Evolutionary conservation across 352 stramenopile genomes (phyloP), one percentile per base, ranked within the genome.

Genomic region (Achlya hypogyna): DNA sequence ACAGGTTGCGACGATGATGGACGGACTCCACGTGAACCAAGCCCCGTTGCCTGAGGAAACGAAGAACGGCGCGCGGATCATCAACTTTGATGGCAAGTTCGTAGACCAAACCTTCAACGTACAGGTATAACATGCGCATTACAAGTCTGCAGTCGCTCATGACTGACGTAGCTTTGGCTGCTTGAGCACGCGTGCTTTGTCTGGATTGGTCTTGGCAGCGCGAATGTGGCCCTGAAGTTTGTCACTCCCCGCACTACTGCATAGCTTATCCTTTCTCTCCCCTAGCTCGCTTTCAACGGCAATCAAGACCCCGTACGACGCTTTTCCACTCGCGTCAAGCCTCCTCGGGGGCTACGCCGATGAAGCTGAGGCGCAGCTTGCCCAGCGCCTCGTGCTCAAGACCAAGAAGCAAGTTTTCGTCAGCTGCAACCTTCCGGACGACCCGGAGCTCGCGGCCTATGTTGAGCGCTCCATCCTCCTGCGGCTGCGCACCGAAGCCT

Each of bases 351-450:
- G 82, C 5, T 67, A 74, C 1, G 76, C 79, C 0, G 81, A 90
- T 71, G 84, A 88, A 74, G 78, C 87, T 53, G 84, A 91, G 63
- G 81, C 89, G 65, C 84, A 93, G 70, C 89, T 93, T 63, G 84
- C 81, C 14, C 84, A 93, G 66, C 73, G 82, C 35, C 73, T 93
- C 18, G 81, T 82, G 49, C 71, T 76, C 23, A 78, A 81, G 34
- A 88, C 84, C 6, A 76, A 74, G 1, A 75, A 76, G 0, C 84
- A 91, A 69, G 89, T 82, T 40, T 93, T 93, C 51, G 82, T 93
- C 62, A 91, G 81, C 18, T 93, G 84, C 45, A 81, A 90, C 59
- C 43, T 93, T 42, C 82, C 84, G 0, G 82, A 89, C 51, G 53
- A 87, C 32, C 82, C 83, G 0, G 84, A 93, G 56, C 76, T 93